phyloP scores from a whole-genome alignment of 805 yeast species.

The Jamesozyma gamospora region DNA sequence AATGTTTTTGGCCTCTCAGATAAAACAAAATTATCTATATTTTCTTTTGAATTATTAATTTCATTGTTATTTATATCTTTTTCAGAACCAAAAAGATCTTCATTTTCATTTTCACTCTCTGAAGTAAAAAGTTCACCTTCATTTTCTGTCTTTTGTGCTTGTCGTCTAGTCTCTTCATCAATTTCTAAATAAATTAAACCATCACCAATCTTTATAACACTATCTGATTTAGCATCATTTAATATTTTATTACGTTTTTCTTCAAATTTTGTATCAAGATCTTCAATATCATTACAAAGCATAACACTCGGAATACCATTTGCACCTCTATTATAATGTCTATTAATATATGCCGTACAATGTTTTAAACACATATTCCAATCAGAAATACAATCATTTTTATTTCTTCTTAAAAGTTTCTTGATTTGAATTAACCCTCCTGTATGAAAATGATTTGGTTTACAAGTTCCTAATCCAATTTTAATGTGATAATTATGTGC shows the following conservation, averaged over 20 bases:
- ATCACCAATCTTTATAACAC: constrained; percentile 14
- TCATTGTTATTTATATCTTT: background rate
- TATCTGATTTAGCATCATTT: constrained; percentile 12
- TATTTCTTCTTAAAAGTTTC: constrained; percentile 7
- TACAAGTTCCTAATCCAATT: constrained; percentile 23
- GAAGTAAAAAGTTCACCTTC: background rate
- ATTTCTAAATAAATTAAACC: constrained; percentile 23
- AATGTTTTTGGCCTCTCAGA: too few species aligned
- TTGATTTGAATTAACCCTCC: constrained; percentile 15
- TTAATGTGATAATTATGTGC: constrained; percentile 15
- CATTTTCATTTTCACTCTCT: background rate
- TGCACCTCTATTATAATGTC: constrained; percentile 10
- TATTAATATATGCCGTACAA: constrained; percentile 15
- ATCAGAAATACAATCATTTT: constrained; percentile 16
- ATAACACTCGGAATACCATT: constrained; percentile 20
- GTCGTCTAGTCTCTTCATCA: constrained; percentile 2
- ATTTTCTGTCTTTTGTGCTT: constrained; percentile 3
- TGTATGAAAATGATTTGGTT: constrained; percentile 10
- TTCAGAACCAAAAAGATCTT: background rate
- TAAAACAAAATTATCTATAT: background rate
- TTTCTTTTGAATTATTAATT: background rate
- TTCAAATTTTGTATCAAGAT: constrained; percentile 11
- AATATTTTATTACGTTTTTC: constrained; percentile 13
- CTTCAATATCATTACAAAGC: constrained; percentile 10
- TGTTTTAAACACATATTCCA: constrained; percentile 22